These are phyloP conservation scores for Colletotrichum theobromicola DNA, from an alignment of 2,329 filamentous ascomycete genomes.

Conservation along the genomic window DNA sequence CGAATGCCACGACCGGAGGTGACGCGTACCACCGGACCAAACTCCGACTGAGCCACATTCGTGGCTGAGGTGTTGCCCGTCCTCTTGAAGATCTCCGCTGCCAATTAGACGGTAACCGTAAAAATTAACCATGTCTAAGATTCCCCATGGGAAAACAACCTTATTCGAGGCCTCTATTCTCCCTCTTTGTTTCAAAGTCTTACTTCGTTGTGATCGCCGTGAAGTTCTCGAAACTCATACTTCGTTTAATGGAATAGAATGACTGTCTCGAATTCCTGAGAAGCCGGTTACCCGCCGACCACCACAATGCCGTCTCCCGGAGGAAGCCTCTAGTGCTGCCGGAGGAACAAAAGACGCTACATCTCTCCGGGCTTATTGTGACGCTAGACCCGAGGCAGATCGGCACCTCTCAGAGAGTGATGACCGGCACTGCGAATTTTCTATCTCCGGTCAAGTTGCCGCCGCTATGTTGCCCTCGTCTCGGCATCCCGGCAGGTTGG, in stretches of 20 bases:
- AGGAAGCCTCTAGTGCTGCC: background rate
- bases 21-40: background rate
- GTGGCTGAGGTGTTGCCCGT: background rate
- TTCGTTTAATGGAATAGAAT: background rate
- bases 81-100: background rate
- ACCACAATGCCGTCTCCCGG: background rate
- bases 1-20: background rate
- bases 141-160: background rate
- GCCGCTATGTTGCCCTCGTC: background rate
- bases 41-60: background rate
- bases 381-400: background rate
- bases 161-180: background rate
- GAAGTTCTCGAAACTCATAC: background rate
- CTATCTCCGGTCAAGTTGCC: background rate
- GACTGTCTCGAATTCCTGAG: background rate
- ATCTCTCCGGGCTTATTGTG: background rate
- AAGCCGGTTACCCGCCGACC: background rate
- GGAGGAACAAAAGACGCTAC: background rate
- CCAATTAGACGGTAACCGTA: background rate
- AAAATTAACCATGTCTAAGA: background rate
- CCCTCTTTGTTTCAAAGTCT: background rate
- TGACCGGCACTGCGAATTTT: background rate
- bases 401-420: background rate
- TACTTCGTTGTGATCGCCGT: background rate
- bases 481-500: constrained; percentile 3